Evolutionary conservation across 352 stramenopile genomes (phyloP).

Genomic region (Phytophthora constricta): DNA sequence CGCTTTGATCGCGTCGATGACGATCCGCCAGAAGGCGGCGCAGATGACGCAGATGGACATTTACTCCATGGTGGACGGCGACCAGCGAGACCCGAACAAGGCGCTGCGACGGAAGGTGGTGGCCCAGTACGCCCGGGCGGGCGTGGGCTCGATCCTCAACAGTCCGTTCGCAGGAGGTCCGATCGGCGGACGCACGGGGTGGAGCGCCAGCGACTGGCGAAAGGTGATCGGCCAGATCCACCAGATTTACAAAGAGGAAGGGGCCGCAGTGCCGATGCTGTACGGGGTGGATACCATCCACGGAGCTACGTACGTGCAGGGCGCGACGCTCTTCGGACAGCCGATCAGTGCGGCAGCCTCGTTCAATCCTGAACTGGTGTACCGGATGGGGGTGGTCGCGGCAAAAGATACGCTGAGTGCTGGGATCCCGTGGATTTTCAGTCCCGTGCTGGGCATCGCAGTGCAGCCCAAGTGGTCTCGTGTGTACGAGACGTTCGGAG

Average conservation of each 20-base stretch:
- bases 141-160: slow-evolving; percentile 91
- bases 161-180: slow-evolving; percentile 59
- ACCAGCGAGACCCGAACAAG: slow-evolving; percentile 51
- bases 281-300: slow-evolving; percentile 93
- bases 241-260: slow-evolving; percentile 60
- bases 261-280: slow-evolving; percentile 72
- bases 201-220: slow-evolving; percentile 74
- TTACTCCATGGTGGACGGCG: slow-evolving; percentile 75
- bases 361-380: slow-evolving; percentile 86
- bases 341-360: slow-evolving; percentile 89
- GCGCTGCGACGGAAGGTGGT: slow-evolving; percentile 61
- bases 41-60: slow-evolving; percentile 94
- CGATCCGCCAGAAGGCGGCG: slow-evolving; percentile 68
- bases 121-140: slow-evolving; percentile 67
- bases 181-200: slow-evolving; percentile 58
- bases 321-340: slow-evolving; percentile 85
- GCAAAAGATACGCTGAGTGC: slow-evolving; percentile 88
- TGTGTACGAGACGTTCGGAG: slow-evolving; percentile 94
- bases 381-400: slow-evolving; percentile 73
- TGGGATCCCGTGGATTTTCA: slow-evolving; percentile 93
- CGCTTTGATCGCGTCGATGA: slow-evolving; percentile 46
- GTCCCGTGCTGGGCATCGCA: slow-evolving; percentile 86
- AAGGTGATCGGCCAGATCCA: slow-evolving; percentile 76
- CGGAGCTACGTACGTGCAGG: slow-evolving; percentile 89
- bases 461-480: slow-evolving; percentile 86